These are phyloP conservation scores for Handroanthus guayacan DNA, from an alignment of 257 asterid genomes.

Conservation along the genomic window DNA sequence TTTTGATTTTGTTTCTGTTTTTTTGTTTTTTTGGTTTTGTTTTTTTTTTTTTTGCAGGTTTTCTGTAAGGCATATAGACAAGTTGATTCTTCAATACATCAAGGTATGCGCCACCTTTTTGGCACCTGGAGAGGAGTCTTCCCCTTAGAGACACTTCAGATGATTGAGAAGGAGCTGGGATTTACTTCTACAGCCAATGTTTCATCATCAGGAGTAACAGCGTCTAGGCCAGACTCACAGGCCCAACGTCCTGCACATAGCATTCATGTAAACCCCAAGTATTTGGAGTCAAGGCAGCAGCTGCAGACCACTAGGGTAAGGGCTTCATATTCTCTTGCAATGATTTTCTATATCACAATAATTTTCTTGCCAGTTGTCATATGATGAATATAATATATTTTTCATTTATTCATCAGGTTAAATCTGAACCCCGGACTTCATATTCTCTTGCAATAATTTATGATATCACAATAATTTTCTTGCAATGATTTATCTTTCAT, in stretches of 20 bases:
- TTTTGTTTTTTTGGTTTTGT: no score
- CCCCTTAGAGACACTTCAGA: slow-evolving; percentile 61
- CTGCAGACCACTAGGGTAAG: slow-evolving; percentile 61
- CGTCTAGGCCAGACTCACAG: slow-evolving; percentile 55
- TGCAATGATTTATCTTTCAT: not conserved
- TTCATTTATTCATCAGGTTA: not conserved
- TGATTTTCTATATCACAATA: not conserved
- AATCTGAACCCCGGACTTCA: not conserved
- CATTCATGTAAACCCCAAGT: slow-evolving; percentile 82
- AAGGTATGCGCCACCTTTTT: slow-evolving; percentile 82
- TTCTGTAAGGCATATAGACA: slow-evolving; percentile 77
- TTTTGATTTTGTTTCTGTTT: no score
- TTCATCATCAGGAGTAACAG: slow-evolving; percentile 54
- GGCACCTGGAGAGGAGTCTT: slow-evolving; percentile 86
- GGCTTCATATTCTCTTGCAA: not conserved
- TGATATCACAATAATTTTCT: no score
- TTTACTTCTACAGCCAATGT: slow-evolving; percentile 54
- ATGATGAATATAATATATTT: not conserved
- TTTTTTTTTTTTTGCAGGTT: slow-evolving; percentile 54
- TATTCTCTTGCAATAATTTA: no score
- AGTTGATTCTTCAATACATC: slow-evolving; percentile 72
- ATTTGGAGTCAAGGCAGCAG: slow-evolving; percentile 72
- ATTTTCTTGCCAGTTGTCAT: not conserved
- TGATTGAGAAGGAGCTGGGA: slow-evolving; percentile 77
- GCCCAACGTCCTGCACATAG: slow-evolving; percentile 65